Evolutionary conservation across 108 stramenopile genomes (phyloP).

Genomic region (Fragilariopsis cylindrus): DNA sequence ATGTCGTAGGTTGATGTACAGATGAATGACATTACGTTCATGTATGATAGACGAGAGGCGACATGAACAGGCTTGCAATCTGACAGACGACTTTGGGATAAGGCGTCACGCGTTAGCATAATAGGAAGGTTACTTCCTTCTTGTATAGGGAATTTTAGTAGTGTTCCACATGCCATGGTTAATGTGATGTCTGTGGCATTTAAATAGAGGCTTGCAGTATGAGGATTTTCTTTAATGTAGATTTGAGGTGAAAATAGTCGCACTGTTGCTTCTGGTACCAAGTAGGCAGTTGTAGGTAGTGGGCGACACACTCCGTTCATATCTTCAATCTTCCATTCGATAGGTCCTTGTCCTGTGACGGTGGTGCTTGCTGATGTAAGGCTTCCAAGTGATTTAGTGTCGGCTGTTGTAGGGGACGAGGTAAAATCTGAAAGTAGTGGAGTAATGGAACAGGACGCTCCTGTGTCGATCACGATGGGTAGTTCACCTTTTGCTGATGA

Average conservation of each 20-base stretch:
- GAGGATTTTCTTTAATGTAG: conserved; percentile 14
- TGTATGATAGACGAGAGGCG: not conserved
- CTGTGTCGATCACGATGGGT: conserved; percentile 41
- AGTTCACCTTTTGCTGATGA: not conserved
- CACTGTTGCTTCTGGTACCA: conserved; percentile 25
- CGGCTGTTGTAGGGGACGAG: not conserved
- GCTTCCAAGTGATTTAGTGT: not conserved
- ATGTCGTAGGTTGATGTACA: not conserved
- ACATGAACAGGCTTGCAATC: not conserved
- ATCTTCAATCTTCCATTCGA: conserved; percentile 30
- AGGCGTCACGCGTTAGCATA: conserved; percentile 2
- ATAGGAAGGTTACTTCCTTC: conserved; percentile 25
- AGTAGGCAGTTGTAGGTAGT: conserved; percentile 15
- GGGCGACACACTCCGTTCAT: not conserved
- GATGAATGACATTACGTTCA: not conserved
- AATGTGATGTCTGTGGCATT: not conserved
- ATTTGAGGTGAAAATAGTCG: conserved; percentile 28
- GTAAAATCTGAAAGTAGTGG: conserved; percentile 30
- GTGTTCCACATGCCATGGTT: not conserved
- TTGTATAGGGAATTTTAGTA: conserved; percentile 22
- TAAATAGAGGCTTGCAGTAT: not conserved
- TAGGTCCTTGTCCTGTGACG: conserved; percentile 33
- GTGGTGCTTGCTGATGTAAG: not conserved
- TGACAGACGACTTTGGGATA: not conserved
- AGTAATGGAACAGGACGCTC: conserved; percentile 30